Conservation (phyloP, 2,329 filamentous ascomycete genomes). For the Purpureocillium takamizusanense region DNA sequence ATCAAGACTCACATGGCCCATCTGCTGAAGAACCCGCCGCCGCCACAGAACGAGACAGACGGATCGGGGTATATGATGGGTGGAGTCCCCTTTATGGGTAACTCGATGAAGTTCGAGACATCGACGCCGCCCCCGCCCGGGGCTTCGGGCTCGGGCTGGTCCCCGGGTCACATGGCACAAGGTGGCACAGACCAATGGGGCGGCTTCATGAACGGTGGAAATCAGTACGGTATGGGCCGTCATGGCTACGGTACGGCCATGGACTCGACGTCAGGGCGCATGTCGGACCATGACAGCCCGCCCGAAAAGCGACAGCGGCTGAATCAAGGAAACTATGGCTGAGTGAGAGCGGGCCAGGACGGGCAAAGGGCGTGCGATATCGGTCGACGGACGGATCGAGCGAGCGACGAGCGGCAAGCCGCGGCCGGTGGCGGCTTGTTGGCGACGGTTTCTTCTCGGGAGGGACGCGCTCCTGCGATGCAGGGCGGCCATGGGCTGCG, state of each 20-base stretch:
- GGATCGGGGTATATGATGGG: conserved; percentile 22
- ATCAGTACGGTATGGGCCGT: conserved; percentile 26
- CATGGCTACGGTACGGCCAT: conserved; percentile 15
- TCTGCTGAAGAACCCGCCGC: conserved; percentile 59
- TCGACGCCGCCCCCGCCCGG: conserved; percentile 42
- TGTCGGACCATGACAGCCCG: conserved; percentile 31
- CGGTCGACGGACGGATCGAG: no score
- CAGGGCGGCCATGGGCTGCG: no score
- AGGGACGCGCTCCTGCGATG: no score
- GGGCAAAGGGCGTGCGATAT: background rate
- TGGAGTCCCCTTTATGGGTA: conserved; percentile 24
- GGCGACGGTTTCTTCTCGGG: no score
- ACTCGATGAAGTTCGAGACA: conserved; percentile 40
- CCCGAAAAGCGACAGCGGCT: conserved; percentile 45
- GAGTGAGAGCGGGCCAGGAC: conserved; percentile 10
- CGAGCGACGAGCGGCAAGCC: no score
- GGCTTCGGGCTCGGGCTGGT: conserved; percentile 37
- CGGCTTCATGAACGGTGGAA: conserved; percentile 32
- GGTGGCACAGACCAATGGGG: conserved; percentile 35
- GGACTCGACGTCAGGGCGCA: conserved; percentile 19
- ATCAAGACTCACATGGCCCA: conserved; percentile 84
- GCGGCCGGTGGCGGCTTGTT: no score
- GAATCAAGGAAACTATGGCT: conserved; percentile 33
- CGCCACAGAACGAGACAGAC: conserved; percentile 29
- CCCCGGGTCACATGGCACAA: conserved; percentile 42